Conservation (phyloP, 371 early-diverging fungal genomes). For the Mucor lusitanicus region DNA sequence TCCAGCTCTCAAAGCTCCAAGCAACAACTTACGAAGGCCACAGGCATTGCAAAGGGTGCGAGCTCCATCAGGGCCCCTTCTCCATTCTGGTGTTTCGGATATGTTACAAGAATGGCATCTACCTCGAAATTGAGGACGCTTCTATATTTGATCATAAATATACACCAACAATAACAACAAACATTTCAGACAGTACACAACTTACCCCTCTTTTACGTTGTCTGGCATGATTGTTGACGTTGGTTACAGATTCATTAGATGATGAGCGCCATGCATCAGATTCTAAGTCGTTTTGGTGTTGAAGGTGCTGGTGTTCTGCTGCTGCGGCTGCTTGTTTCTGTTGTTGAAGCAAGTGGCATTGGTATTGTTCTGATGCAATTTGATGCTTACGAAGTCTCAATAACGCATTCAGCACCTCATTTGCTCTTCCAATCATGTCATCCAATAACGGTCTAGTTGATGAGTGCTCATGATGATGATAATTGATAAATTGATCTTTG, state of each 20-base stretch:
- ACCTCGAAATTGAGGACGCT: conserved; percentile 48
- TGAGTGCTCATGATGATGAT: not conserved
- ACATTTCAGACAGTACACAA: not conserved
- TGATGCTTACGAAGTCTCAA: conserved; percentile 50
- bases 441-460: conserved; percentile 36
- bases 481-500: conserved; percentile 6
- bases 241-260: not conserved
- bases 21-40: conserved; percentile 54
- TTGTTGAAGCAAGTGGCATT: not conserved
- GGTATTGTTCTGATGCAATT: conserved; percentile 19
- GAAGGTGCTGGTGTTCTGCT: not conserved
- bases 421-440: conserved; percentile 46
- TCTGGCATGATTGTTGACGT: not conserved
- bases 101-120: conserved; percentile 62
- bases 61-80: conserved; percentile 71
- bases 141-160: conserved; percentile 13
- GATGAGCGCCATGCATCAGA: conserved; percentile 3
- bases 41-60: conserved; percentile 71
- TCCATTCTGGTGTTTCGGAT: conserved; percentile 70
- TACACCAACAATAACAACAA: not conserved
- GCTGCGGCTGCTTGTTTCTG: not conserved
- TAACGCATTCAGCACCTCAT: conserved; percentile 45
- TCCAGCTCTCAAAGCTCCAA: too few species aligned
- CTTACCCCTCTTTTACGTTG: conserved; percentile 12
- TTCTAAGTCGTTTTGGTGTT: not conserved